Conservation (phyloP, 306 rosid species). For the Parietaria judaica region DNA sequence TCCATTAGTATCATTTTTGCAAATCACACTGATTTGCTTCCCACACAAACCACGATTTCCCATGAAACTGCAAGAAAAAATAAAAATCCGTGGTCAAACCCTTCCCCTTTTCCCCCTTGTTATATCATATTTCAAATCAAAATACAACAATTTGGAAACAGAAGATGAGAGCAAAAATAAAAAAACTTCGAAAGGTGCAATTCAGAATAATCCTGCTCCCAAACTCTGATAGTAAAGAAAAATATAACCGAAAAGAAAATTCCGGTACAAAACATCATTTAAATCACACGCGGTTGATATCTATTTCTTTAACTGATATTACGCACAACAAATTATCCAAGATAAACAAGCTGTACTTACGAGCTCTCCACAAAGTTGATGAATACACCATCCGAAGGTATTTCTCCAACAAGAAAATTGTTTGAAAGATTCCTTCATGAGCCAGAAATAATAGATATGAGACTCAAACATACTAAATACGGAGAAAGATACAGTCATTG, state of each 20-base stretch:
- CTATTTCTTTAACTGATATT: not conserved
- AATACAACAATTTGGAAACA: not conserved
- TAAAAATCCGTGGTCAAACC: slow-evolving; percentile 12
- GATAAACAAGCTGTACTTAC: slow-evolving; percentile 45
- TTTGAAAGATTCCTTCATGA: slow-evolving; percentile 70
- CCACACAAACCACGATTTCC: slow-evolving; percentile 98
- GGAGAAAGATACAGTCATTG: not conserved
- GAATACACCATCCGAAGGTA: slow-evolving; percentile 85
- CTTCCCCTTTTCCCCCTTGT: slow-evolving; percentile 7
- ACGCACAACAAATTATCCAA: slow-evolving; percentile 14
- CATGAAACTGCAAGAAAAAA: slow-evolving; percentile 52
- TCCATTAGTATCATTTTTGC: slow-evolving; percentile 58
- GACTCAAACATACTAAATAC: not conserved
- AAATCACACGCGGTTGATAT: not conserved
- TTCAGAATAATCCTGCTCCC: not conserved
- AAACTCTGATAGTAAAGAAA: not conserved
- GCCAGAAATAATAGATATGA: slow-evolving; percentile 14
- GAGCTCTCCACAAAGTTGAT: slow-evolving; percentile 63
- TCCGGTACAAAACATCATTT: not conserved
- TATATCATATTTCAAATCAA: not conserved
- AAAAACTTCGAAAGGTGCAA: not conserved
- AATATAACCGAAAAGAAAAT: not conserved
- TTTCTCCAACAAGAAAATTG: slow-evolving; percentile 89
- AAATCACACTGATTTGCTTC: slow-evolving; percentile 45
- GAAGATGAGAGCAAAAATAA: not conserved